These are phyloP conservation scores for Aspergillus tubingensis DNA, from an alignment of 2,329 filamentous ascomycete species.

Conservation along the genomic window DNA sequence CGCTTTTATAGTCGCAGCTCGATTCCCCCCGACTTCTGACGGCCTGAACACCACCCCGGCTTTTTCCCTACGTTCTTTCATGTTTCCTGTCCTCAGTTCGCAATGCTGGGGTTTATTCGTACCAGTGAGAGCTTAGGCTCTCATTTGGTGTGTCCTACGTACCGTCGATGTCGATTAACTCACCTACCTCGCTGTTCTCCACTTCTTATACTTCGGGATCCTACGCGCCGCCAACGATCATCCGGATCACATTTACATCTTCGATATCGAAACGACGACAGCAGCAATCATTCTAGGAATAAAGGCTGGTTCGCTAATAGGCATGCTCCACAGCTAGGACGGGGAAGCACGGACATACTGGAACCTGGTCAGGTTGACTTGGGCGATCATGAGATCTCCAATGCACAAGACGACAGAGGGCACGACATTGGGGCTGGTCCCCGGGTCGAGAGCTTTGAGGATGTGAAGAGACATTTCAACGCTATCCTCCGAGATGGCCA, in stretches of 20 bases:
- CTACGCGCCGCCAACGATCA: conserved; percentile 4
- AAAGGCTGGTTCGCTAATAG: neutral
- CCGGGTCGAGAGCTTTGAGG: neutral
- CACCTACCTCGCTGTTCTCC: conserved; percentile 11
- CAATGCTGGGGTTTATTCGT: conserved; percentile 28
- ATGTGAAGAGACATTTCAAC: conserved; percentile 24
- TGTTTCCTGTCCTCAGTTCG: neutral
- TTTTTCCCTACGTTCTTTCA: neutral
- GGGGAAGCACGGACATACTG: conserved; percentile 2
- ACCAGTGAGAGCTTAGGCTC: conserved; percentile 32
- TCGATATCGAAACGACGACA: neutral
- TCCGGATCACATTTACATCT: neutral
- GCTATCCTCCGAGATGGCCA: conserved; percentile 38
- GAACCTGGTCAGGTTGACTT: conserved; percentile 1
- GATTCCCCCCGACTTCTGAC: neutral
- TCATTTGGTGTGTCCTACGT: conserved; percentile 29
- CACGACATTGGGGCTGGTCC: neutral
- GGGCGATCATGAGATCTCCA: neutral
- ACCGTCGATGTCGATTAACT: conserved; percentile 20
- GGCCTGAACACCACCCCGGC: neutral
- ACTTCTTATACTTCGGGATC: conserved; percentile 9
- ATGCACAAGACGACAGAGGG: neutral
- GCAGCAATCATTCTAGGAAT: neutral
- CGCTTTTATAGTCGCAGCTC: conserved; percentile 5
- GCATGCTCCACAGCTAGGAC: neutral